Conservation (phyloP, 371 early-diverging fungal species). For the Dichotomocladium elegans region DNA sequence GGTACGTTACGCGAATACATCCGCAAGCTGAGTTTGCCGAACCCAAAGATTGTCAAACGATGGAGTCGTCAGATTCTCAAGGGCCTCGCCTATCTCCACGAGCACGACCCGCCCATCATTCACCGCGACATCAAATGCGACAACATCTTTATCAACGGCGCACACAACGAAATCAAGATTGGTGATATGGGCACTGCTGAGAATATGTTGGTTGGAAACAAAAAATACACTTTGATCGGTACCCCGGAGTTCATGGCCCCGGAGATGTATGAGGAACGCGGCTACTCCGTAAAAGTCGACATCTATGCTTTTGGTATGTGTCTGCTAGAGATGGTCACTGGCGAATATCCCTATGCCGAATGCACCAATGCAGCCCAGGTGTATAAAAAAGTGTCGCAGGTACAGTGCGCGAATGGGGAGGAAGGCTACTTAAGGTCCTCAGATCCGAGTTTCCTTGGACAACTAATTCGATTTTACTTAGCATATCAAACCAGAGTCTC, state of each 20-base stretch:
- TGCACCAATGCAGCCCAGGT: constrained; percentile 87
- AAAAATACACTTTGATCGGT: constrained; percentile 85
- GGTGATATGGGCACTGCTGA: constrained; percentile 92
- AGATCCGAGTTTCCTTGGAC: too few relatives aligned
- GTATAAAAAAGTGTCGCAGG: constrained; percentile 74
- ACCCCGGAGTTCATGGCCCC: constrained; percentile 96
- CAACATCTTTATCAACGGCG: constrained; percentile 94
- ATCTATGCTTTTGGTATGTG: constrained; percentile 96
- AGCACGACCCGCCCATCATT: constrained; percentile 83
- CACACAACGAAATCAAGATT: constrained; percentile 89
- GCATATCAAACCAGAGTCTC: constrained; percentile 81
- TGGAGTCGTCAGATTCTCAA: constrained; percentile 84
- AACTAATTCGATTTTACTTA: constrained; percentile 32
- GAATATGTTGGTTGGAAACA: constrained; percentile 58
- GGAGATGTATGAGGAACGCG: constrained; percentile 90
- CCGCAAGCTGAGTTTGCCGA: constrained; percentile 65
- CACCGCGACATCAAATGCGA: constrained; percentile 86
- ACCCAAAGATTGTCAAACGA: constrained; percentile 70
- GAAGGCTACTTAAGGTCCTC: background rate
- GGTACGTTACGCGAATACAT: constrained; percentile 78
- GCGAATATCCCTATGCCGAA: constrained; percentile 88
- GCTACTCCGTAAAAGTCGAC: constrained; percentile 87
- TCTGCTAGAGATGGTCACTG: constrained; percentile 85
- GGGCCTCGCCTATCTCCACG: constrained; percentile 83
- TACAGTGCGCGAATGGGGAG: constrained; percentile 13